Evolutionary conservation across 441 rosid species (phyloP).

Genomic region (Populus hybrid): DNA sequence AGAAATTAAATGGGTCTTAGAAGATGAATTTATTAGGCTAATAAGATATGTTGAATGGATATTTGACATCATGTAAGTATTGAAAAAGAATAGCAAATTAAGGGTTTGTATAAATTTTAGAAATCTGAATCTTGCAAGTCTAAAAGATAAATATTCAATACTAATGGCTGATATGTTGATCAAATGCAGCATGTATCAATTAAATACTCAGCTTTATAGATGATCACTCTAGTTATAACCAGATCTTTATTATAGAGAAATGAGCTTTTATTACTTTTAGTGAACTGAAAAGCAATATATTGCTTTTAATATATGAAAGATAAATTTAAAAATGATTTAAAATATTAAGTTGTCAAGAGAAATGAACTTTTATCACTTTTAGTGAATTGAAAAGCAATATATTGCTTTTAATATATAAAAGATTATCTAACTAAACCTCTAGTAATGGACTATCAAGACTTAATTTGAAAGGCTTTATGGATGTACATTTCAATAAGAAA

Average conservation of each 20-base stretch:
- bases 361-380: too few species aligned
- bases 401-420: not conserved
- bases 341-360: too few species aligned
- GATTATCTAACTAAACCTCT: too few species aligned
- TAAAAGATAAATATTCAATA: not conserved
- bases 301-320: not conserved
- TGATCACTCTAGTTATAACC: not conserved
- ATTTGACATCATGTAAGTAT: too few species aligned
- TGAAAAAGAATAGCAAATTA: too few species aligned
- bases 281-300: not conserved
- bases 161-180: not conserved
- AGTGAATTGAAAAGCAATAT: not conserved
- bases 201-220: not conserved
- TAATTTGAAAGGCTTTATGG: not conserved
- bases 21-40: too few species aligned
- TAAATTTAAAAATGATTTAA: too few species aligned
- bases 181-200: not conserved
- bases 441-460: too few species aligned
- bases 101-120: not conserved
- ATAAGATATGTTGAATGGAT: too few species aligned
- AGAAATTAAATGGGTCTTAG: too few species aligned
- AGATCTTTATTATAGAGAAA: not conserved
- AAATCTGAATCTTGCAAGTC: not conserved
- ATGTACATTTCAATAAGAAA: not conserved
- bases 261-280: too few species aligned